Evolutionary conservation across 2,329 filamentous ascomycete genomes (phyloP), one percentile per base, ranked within the genome.

Genomic region (Aphanocladium album): DNA sequence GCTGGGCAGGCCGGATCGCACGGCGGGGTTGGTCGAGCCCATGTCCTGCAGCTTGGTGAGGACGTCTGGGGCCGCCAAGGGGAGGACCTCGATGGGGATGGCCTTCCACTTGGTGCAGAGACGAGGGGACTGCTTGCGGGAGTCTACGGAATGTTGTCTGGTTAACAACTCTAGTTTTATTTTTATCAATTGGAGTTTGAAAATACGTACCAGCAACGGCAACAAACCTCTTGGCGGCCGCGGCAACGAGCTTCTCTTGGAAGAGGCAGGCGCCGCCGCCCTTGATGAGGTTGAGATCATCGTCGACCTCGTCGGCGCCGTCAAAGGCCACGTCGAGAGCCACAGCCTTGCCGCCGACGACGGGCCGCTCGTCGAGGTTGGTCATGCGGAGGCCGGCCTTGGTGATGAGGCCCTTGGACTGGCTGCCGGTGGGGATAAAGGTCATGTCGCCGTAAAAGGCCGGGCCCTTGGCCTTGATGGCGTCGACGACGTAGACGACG

Each of bases 201-300:
- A 47, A 27, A 9, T 27, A 74, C 82, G 69, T 75, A 90, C 88
- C 89, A 60, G 91, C 91, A 61, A 96, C 91, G 68, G 90, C 93
- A 64, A 97, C 82, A 70, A 97, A 96, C 71, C 90, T 90, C 75
- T 86, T 89, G 3, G 91, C 89, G 54, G 89, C 85, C 62, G 91
- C 85, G 5, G 93, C 93, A 5, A 99, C 93, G 39, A 99, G 81
- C 80, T 99, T 99, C 78, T 99, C 95, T 75, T 98, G 95, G 79
- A 96, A 96, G 60, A 98, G 78, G 76, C 95, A 99, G n/a, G 92
- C 95, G 62, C 95, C 95, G 54, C 95, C 95, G 59, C 95, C 95
- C 79, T 98, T 98, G 79, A 99, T 98, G 71, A 93, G 91, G 76
- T 98, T 99, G 62, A 99, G 78, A 57, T 96, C 90, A 51, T 91